phyloP scores from a whole-genome alignment of 2,329 filamentous ascomycete species.

The Fusarium brachygibbosum region DNA sequence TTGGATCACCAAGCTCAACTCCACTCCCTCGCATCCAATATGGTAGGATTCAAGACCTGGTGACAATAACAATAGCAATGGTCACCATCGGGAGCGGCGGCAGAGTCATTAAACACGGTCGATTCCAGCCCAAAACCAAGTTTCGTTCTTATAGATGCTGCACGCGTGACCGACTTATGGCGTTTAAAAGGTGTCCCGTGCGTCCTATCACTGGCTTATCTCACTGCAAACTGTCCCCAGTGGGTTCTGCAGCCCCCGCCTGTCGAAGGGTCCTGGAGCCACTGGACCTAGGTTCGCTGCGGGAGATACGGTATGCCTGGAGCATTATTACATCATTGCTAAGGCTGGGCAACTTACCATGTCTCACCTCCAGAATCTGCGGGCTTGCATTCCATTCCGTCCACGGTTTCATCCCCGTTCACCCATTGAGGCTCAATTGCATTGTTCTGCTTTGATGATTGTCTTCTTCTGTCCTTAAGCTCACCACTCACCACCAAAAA shows the following conservation, averaged over 20 bases:
- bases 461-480: background rate
- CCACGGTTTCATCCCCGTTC: constrained; percentile 14
- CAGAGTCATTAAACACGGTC: constrained; percentile 11
- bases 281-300: constrained; percentile 3
- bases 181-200: constrained; percentile 28
- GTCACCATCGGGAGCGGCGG: constrained; percentile 27
- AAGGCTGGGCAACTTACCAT: constrained; percentile 5
- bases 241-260: constrained; percentile 20
- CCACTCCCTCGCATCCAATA: constrained; percentile 14
- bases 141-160: constrained; percentile 28
- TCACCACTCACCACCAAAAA: background rate
- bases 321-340: constrained; percentile 34
- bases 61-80: constrained; percentile 15
- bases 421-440: constrained; percentile 21
- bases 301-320: constrained; percentile 6
- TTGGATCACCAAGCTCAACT: constrained; percentile 26
- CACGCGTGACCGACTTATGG: constrained; percentile 30
- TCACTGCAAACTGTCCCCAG: constrained; percentile 14
- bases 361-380: constrained; percentile 26
- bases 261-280: constrained; percentile 21
- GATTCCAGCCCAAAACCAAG: constrained; percentile 21
- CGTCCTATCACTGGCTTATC: constrained; percentile 25
- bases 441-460: background rate
- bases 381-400: constrained; percentile 16
- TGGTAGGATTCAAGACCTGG: constrained; percentile 14